Base-by-base conservation (phyloP, 192 early-diverging fungal species). In the Linderina pennispora region DNA sequence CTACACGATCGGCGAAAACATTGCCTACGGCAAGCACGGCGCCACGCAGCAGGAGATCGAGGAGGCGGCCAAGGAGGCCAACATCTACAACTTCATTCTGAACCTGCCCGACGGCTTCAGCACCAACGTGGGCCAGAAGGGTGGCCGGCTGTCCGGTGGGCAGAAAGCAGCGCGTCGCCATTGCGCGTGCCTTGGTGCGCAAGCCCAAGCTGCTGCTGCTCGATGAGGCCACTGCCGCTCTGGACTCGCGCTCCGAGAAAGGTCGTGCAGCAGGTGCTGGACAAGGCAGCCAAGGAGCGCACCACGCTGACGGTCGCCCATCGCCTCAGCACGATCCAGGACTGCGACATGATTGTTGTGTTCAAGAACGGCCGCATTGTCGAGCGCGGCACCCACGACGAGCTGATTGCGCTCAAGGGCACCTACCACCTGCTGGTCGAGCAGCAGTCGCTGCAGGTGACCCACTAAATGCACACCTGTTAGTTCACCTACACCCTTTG, bases 201-300 rank as follows among this genome's bases (percentile, higher is more conserved):
- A 64, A 83, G 48, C 82, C 82, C 40, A 72, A 76, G 63, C 76
- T 90, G 39, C 62, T 90, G 46, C 58, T 91, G 16, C 59, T 88
- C 10, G 89, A 91, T 55, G 89, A 91, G 63, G 87, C 89, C 8
- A 88, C 89, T 2, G 77, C 76, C 11, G 86, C 89, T 0, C 60
- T 91, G 13, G 89, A 91, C 56, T 83, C 82, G 8, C 78, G 80
- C 41, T 79, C 78, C 36, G 89, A 91, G n/a, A 62, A 82, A 72
- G 56, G 60, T 87, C 14, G 89, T 91, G 5, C 87, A 91, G 59
- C 62, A 71, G 16, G 87, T 84, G 1, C 67, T 91, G 32, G 87
- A 91, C 65, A 51, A 42, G 44, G 77, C 70, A 1, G 75, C 78
- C n/a, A 53, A 74, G 34, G 87, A 85, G 25, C 61, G 89, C 22